These are phyloP conservation scores for Haplosporangium sp. DNA, from an alignment of 371 early-diverging fungal genomes.

Conservation along the genomic window DNA sequence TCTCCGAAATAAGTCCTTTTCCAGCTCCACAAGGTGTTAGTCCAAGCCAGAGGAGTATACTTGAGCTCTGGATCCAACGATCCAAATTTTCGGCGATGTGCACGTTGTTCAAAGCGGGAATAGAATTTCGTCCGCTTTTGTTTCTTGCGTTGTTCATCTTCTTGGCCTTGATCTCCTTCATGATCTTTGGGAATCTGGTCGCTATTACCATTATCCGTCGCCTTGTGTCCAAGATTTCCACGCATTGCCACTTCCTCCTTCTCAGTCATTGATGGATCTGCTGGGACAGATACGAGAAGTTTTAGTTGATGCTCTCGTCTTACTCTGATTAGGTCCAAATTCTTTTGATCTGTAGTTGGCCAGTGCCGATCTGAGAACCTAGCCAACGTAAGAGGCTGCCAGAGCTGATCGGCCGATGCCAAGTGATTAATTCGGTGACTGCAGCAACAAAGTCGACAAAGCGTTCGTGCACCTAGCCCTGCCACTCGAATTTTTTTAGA, in stretches of 20 bases:
- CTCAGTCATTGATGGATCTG: not conserved
- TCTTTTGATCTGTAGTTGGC: slow-evolving; percentile 44
- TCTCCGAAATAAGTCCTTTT: slow-evolving; percentile 52
- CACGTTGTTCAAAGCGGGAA: slow-evolving; percentile 45
- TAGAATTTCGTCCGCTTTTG: slow-evolving; percentile 47
- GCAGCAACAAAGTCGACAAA: slow-evolving; percentile 51
- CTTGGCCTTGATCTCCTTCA: not conserved
- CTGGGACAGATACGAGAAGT: slow-evolving; percentile 2
- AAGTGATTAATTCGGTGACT: slow-evolving; percentile 42
- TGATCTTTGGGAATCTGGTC: not conserved
- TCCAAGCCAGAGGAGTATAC: slow-evolving; percentile 48
- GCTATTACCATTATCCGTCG: not conserved
- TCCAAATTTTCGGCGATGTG: slow-evolving; percentile 40
- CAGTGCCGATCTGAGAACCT: slow-evolving; percentile 50
- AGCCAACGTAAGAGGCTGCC: slow-evolving; percentile 37
- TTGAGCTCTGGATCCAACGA: slow-evolving; percentile 38
- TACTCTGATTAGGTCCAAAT: slow-evolving; percentile 25
- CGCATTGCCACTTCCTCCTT: not conserved
- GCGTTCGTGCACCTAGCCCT: slow-evolving; percentile 29
- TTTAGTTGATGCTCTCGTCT: slow-evolving; percentile 37
- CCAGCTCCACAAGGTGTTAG: slow-evolving; percentile 55
- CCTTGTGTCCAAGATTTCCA: not conserved
- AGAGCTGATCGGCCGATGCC: slow-evolving; percentile 54
- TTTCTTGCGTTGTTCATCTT: slow-evolving; percentile 29
- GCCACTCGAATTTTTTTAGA: slow-evolving; percentile 17